A percentile compares a stretch with the other conserved stretches of the same genome.
Evolutionary conservation across 768 basidiomycete genomes (phyloP).

Genomic region (Phlebiopsis flavidoalba): DNA sequence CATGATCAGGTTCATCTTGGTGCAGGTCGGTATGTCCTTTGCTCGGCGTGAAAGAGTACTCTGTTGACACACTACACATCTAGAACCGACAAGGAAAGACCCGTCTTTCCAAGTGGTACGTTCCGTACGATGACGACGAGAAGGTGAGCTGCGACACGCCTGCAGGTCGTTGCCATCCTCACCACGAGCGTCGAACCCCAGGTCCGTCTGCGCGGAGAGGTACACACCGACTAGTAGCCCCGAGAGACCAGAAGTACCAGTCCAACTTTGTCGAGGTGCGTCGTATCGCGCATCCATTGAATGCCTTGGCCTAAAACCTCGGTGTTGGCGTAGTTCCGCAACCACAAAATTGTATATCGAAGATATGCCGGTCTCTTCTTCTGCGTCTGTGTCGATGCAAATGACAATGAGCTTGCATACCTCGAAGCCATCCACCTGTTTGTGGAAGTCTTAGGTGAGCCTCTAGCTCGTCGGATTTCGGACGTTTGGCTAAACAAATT

Average conservation of each 20-base stretch:
- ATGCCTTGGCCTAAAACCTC: background rate
- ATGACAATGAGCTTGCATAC: conserved; percentile 97
- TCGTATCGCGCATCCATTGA: conserved; percentile 4
- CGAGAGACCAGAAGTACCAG: conserved; percentile 97
- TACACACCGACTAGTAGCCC: conserved; percentile 92
- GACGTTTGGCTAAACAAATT: background rate
- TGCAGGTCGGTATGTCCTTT: conserved; percentile 58
- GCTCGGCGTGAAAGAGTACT: background rate
- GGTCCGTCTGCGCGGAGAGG: conserved; percentile 94
- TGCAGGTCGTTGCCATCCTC: background rate
- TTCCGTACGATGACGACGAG: conserved; percentile 98
- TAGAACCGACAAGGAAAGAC: conserved; percentile 99
- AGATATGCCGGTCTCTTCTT: conserved; percentile 98
- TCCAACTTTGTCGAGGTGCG: conserved; percentile 97
- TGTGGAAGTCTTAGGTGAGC: conserved; percentile 91
- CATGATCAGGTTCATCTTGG: conserved; percentile 98
- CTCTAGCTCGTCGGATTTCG: background rate
- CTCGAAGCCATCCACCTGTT: conserved; percentile 97
- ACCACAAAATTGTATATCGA: conserved; percentile 96
- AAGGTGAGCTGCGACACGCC: conserved; percentile 50
- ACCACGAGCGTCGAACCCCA: conserved; percentile 24
- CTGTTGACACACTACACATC: background rate
- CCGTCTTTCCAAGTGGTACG: conserved; percentile 96
- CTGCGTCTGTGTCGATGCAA: conserved; percentile 94
- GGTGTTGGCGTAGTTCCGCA: conserved; percentile 68